Base-by-base conservation (phyloP, 1,284 basidiomycete genomes). In the Rugosomyces carneus region DNA sequence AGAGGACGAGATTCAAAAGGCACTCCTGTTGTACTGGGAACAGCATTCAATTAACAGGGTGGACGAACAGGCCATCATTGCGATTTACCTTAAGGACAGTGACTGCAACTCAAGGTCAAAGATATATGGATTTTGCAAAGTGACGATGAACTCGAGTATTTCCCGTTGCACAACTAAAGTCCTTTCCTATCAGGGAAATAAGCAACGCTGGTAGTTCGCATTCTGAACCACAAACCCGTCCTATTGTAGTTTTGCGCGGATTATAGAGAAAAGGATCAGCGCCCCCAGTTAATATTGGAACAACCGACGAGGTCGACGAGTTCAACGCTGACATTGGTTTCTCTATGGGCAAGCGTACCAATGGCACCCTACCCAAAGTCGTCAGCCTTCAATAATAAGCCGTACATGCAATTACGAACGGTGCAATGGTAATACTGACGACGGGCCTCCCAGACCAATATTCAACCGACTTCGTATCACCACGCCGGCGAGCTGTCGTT, bases 181-280 rank as follows among this genome's bases (percentile, higher is more conserved):
- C 71, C 80, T 75, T 1, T 66, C 69, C 78, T 85, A 44, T 11
- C 19, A 16, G n/a, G 16, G 27, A 20, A 10, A 19, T 48, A n/a
- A 50, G 23, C n/a, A 18, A 20, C 19, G 7, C n/a, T 19, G 26
- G 15, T 34, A 10, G 4, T 15, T 35, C 7, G 44, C 15, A 13
- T 3, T 8, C 38, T 29, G 19, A 38, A 15, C 32, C n/a, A 59
- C 68, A 57, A 45, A 89, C 89, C 71, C 84, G 81, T 26, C 69
- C 72, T 34, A 68, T 65, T 35, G 70, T 63, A 2, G 75, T 66
- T 55, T 78, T 84, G 38, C 89, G 70, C 0, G 93, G 93, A 60
- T 95, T 93, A 62, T 94, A 94, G 44, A 96, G 68, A 67, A 95
- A 94, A 0, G 88, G 84, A 61, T 92, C 88, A 24, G 74, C 78